Evolutionary conservation across 495 filamentous ascomycete genomes (phyloP).

Genomic region (Penicillium crystallinum): DNA sequence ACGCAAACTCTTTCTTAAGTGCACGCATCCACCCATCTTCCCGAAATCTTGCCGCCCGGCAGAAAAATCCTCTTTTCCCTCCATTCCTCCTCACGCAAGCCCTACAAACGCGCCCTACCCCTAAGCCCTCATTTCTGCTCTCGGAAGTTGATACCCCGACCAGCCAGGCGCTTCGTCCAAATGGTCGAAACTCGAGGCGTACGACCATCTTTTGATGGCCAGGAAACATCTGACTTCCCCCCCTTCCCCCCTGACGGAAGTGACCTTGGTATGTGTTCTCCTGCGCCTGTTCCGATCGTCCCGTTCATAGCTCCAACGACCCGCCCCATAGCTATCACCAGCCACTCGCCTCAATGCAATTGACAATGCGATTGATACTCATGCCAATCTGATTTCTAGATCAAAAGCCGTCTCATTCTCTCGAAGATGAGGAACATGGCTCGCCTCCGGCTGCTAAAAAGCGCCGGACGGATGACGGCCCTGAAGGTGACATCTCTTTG

Average conservation of each 20-base stretch:
- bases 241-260: conserved; percentile 26
- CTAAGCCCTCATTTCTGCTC: conserved; percentile 53
- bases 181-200: conserved; percentile 34
- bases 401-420: conserved; percentile 29
- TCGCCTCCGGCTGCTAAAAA: conserved; percentile 41
- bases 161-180: conserved; percentile 16
- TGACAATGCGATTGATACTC: conserved; percentile 1
- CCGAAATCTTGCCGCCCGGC: conserved; percentile 1
- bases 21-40: not conserved
- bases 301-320: conserved; percentile 2
- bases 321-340: not conserved
- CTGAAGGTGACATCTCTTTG: conserved; percentile 20
- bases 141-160: conserved; percentile 36
- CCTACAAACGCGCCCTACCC: conserved; percentile 44
- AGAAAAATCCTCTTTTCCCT: conserved; percentile 22
- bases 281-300: not conserved
- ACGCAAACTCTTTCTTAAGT: not conserved
- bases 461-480: conserved; percentile 34
- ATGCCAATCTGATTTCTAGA: conserved; percentile 3
- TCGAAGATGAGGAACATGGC: conserved; percentile 32
- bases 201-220: conserved; percentile 29
- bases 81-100: conserved; percentile 14
- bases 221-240: conserved; percentile 27
- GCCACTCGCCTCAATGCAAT: not conserved
- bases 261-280: conserved; percentile 33